phyloP scores from a whole-genome alignment of 768 basidiomycete genomes.

The Leucocoprinus leucothites region DNA sequence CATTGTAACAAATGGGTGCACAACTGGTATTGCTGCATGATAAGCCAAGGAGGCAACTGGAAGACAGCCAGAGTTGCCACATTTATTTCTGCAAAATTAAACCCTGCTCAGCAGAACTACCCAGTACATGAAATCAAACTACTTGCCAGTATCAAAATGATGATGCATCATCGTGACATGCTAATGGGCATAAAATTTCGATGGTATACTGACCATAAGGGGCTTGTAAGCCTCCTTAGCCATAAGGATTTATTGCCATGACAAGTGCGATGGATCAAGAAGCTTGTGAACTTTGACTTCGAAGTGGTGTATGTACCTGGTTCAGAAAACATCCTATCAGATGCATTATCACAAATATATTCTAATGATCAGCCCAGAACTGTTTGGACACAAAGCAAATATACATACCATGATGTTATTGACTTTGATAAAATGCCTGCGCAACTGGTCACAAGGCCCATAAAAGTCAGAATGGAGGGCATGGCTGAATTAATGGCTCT shows the following conservation, averaged over 20 bases:
- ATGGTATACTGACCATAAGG: slow-evolving; percentile 28
- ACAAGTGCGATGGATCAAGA: slow-evolving; percentile 36
- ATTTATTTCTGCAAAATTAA: slow-evolving; percentile 35
- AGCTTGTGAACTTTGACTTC: slow-evolving; percentile 19
- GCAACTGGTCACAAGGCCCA: slow-evolving; percentile 2
- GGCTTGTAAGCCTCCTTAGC: slow-evolving; percentile 22
- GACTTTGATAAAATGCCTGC: slow-evolving; percentile 10
- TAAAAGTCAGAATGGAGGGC: slow-evolving; percentile 9
- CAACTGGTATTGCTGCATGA: slow-evolving; percentile 23
- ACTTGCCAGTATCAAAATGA: slow-evolving; percentile 30
- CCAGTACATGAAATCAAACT: no score
- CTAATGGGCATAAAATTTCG: slow-evolving; percentile 26
- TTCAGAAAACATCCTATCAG: slow-evolving; percentile 26
- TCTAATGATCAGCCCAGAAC: slow-evolving; percentile 19
- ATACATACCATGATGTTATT: slow-evolving; percentile 19
- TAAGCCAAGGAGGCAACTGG: slow-evolving; percentile 23
- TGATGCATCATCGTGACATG: slow-evolving; percentile 25
- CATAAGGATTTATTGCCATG: slow-evolving; percentile 30
- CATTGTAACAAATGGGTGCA: slow-evolving; percentile 28
- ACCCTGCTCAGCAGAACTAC: no score
- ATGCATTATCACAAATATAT: slow-evolving; percentile 25
- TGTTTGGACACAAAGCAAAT: slow-evolving; percentile 15
- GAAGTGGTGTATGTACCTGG: slow-evolving; percentile 16
- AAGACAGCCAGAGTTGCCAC: slow-evolving; percentile 22
- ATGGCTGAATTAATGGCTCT: not conserved